Conservation (phyloP, 495 filamentous ascomycete genomes). For the Penicillium robsamsonii region DNA sequence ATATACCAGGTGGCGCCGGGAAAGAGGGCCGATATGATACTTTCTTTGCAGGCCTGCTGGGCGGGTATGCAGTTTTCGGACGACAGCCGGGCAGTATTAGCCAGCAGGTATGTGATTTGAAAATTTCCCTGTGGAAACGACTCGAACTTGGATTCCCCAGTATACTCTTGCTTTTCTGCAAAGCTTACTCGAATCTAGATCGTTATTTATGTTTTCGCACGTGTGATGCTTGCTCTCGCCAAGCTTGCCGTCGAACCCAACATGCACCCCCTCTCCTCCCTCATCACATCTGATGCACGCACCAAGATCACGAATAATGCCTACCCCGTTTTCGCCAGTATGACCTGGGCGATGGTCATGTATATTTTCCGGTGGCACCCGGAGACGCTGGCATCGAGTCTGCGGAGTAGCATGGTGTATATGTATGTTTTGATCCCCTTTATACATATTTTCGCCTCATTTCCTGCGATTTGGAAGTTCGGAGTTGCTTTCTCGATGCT, state of each 20-base stretch:
- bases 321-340: conserved; percentile 86
- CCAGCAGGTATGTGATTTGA: conserved; percentile 62
- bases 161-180: not conserved
- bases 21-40: conserved; percentile 70
- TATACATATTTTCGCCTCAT: not conserved
- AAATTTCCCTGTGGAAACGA: not conserved
- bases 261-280: conserved; percentile 43
- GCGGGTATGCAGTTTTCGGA: conserved; percentile 92
- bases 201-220: conserved; percentile 94
- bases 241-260: conserved; percentile 73
- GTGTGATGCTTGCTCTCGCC: conserved; percentile 79
- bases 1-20: conserved; percentile 56
- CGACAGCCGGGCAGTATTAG: conserved; percentile 78
- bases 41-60: conserved; percentile 86
- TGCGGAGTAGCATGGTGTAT: conserved; percentile 96
- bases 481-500: conserved; percentile 12
- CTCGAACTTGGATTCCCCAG: not conserved
- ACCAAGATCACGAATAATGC: conserved; percentile 62
- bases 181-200: conserved; percentile 47
- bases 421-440: conserved; percentile 66
- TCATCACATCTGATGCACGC: conserved; percentile 44
- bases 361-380: conserved; percentile 91
- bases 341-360: conserved; percentile 93
- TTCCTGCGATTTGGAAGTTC: not conserved
- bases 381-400: conserved; percentile 80